A percentile compares a stretch with the other conserved stretches of the same genome.
phyloP scores from a whole-genome alignment of 352 stramenopile genomes.

The Poterioochromonas sp. region DNA sequence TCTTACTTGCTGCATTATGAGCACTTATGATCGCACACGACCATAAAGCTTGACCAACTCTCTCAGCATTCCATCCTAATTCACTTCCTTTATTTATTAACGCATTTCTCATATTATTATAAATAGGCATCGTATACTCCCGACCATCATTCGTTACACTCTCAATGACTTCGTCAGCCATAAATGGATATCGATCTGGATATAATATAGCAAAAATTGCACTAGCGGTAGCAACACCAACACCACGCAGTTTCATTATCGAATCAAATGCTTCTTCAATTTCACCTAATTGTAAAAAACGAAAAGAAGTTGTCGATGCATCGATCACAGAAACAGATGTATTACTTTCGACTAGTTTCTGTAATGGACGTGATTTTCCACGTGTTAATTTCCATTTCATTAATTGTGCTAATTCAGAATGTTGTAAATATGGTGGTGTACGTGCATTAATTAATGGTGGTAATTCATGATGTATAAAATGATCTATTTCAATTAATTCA shows the following conservation, averaged over 20 bases:
- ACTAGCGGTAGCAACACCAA: slow-evolving; percentile 36
- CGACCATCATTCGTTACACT: background rate
- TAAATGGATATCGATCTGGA: slow-evolving; percentile 34
- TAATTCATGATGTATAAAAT: background rate
- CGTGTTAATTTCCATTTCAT: slow-evolving; percentile 39
- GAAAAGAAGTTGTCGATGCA: background rate
- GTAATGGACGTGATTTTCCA: slow-evolving; percentile 35
- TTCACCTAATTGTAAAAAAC: background rate
- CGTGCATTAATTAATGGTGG: background rate
- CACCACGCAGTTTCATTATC: slow-evolving; percentile 22
- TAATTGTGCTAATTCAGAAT: slow-evolving; percentile 31
- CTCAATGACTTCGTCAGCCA: slow-evolving; percentile 38
- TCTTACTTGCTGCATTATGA: slow-evolving; percentile 4
- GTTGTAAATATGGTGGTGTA: background rate
- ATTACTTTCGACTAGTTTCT: slow-evolving; percentile 37
- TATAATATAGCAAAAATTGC: slow-evolving; percentile 29
- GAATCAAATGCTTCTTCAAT: slow-evolving; percentile 13
- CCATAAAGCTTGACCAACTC: slow-evolving; percentile 34
- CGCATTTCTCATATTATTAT: background rate
- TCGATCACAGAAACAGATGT: background rate
- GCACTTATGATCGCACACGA: background rate
- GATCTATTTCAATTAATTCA: background rate
- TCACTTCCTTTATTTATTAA: background rate
- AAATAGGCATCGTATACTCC: slow-evolving; percentile 33
- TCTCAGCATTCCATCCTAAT: slow-evolving; percentile 33